phyloP scores from a whole-genome alignment of 2,329 filamentous ascomycete genomes.

The Beauveria sp. region DNA sequence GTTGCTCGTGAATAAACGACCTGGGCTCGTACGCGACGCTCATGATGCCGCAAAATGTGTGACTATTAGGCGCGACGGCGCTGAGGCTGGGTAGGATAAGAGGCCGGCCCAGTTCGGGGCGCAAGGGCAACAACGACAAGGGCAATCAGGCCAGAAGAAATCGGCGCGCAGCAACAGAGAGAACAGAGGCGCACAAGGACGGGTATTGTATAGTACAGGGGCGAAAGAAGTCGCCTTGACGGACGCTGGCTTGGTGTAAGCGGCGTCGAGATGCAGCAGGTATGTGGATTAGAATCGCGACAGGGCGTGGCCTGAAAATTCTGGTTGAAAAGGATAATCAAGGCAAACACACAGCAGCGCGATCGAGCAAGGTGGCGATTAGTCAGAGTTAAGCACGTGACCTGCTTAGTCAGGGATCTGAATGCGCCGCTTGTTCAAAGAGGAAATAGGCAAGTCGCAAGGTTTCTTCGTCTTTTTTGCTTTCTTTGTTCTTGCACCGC shows the following conservation, averaged over 20 bases:
- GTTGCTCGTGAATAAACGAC: constrained; percentile 40
- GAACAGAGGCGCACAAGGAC: constrained; percentile 2
- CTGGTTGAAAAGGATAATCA: constrained; percentile 22
- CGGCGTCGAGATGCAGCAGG: constrained; percentile 1
- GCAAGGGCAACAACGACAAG: neutral
- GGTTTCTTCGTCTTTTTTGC: neutral
- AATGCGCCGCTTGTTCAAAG: neutral
- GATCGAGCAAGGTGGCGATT: neutral
- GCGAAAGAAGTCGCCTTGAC: constrained; percentile 1
- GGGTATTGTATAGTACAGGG: constrained; percentile 8
- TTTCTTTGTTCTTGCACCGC: neutral
- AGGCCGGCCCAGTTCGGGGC: neutral
- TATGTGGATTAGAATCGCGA: constrained; percentile 13
- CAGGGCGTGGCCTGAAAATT: constrained; percentile 26
- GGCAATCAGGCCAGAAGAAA: constrained; percentile 1
- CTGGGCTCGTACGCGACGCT: constrained; percentile 45
- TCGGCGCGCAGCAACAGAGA: neutral
- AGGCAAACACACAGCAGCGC: constrained; percentile 9
- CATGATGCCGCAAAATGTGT: constrained; percentile 27
- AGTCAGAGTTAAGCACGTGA: constrained; percentile 8
- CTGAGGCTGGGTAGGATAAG: neutral
- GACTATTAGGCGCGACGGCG: neutral
- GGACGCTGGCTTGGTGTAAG: constrained; percentile 9
- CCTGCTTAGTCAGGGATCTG: neutral
- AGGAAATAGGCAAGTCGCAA: neutral